Evolutionary conservation across 1,284 basidiomycete species (phyloP), one percentile per base, ranked within the genome.

Genomic region (Phellinidium pouzarii): DNA sequence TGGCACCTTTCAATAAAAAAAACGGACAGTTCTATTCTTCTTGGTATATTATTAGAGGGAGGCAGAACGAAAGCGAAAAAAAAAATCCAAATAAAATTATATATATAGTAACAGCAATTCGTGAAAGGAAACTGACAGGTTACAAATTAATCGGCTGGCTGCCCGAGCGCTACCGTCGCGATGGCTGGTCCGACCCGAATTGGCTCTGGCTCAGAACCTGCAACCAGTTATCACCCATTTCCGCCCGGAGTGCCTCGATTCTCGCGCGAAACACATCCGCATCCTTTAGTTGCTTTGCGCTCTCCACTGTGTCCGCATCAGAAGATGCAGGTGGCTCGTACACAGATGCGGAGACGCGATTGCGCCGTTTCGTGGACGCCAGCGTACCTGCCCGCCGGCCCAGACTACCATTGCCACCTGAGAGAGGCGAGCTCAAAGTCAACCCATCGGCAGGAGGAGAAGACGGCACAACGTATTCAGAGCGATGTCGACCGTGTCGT

Each of bases 161-260:
- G 29, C 11, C 29, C 29, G 29, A 34, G 3, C 3, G 34, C 44
- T 55, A 50, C 25, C 40, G 49, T 40, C 43, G 51, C 34, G 38
- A 31, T n/a, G 54, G 44, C 19, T 40, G 25, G 29, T 48, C 54
- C 38, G 66, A 64, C 38, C 59, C 63, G 53, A 68, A 62, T 56
- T 75, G 73, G 37, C 74, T 77, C 71, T 90, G 87, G 59, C 79
- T 86, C 62, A 86, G 83, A 50, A 91, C 86, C 69, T 87, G 88
- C 61, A 91, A 63, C 89, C 89, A 92, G 9, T 83, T 82, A 37
- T 91, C 91, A 1, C 90, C 90, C 75, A 93, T 90, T 61, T 93
- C 91, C 55, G 80, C 75, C 66, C 87, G 80, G 62, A 94, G 62
- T 5, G 82, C 83, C 70, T 93, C 91, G 57, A 94, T 88, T 61